Base-by-base conservation (phyloP, 331 rosid species). In the Acacia pycnantha region DNA sequence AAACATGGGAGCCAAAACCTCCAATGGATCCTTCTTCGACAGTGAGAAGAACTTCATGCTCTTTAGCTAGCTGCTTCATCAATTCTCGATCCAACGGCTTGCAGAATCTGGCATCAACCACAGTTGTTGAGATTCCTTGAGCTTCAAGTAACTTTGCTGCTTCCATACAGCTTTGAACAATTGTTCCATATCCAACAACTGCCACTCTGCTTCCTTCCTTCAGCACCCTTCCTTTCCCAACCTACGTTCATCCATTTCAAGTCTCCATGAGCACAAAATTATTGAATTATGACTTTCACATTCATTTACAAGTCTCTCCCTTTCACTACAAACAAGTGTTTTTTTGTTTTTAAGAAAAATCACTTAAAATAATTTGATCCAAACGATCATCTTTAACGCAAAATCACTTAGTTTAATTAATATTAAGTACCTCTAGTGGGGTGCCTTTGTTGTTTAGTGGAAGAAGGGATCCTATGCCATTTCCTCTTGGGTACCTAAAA, bases 11-110 rank as follows among this genome's bases (percentile, higher is more conserved):
- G 77, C 97, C 81, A 76, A 92, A 92, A 27, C 94, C 97, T 74
- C 97, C 97, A n/a, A 91, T 77, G 19, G 92, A 90, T 54, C 97
- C 97, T 82, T 92, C 97, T 87, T 92, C 97, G 2, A 90, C 91
- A 0, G 94, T 90, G 65, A 92, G 56, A 50, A 92, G 85, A 76
- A 88, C 48, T 70, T 92, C 97, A 76, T 90, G 97, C 58, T 90
- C 88, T 82, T 73, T 82, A 66, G 90, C 91, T n/a, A 92, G 85
- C 47, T 77, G 74, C 72, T 78, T 87, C 74, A 90, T 86, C 88
- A 92, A 78, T 47, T 77, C 81, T 67, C 81, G 86, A 76, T 90
- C 97, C 13, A 90, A 83, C 77, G 97, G 97, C 84, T 90, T 92
- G 74, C 97, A 92, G 29, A 92, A 92, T 44, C 97, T 73, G 19